These are phyloP conservation scores for Saccharum hybrid DNA, from an alignment of 202 grass and related monocot genomes.

Conservation along the genomic window DNA sequence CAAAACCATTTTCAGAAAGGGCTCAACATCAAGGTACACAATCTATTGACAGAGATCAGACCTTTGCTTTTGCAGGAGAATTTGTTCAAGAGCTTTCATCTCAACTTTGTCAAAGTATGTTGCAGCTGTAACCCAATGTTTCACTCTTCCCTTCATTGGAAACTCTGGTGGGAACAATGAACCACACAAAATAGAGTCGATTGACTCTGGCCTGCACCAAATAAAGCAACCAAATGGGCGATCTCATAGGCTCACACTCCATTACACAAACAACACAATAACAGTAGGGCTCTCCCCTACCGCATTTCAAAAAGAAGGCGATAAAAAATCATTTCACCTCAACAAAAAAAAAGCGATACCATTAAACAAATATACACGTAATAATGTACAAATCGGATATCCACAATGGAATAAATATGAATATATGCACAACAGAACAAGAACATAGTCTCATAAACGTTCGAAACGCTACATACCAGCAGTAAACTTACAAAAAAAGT, in stretches of 20 bases:
- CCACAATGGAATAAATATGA: not conserved
- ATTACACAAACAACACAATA: not conserved
- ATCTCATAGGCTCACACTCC: conserved; percentile 5
- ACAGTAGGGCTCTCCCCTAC: not conserved
- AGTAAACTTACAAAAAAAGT: conserved; percentile 4
- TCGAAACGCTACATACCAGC: conserved; percentile 10
- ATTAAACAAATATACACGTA: conserved; percentile 15
- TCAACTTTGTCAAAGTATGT: conserved; percentile 93
- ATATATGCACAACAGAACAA: conserved; percentile 20
- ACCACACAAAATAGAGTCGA: conserved; percentile 82
- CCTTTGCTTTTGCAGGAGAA: conserved; percentile 97
- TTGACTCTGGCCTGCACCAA: conserved; percentile 76
- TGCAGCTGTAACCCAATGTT: conserved; percentile 90
- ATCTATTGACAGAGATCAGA: conserved; percentile 38
- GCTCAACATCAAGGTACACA: conserved; percentile 31
- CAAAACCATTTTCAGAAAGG: conserved; percentile 33
- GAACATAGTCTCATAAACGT: not conserved
- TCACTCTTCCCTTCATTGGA: conserved; percentile 80
- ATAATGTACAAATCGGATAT: not conserved
- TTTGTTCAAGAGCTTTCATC: conserved; percentile 92
- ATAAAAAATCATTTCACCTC: conserved; percentile 28
- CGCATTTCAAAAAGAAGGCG: not conserved
- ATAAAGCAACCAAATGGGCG: conserved; percentile 40
- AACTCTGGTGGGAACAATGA: conserved; percentile 88
- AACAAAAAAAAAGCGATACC: not conserved